These are phyloP conservation scores for Trichosporon faecale DNA, from an alignment of 1,284 basidiomycete genomes.

Conservation along the genomic window DNA sequence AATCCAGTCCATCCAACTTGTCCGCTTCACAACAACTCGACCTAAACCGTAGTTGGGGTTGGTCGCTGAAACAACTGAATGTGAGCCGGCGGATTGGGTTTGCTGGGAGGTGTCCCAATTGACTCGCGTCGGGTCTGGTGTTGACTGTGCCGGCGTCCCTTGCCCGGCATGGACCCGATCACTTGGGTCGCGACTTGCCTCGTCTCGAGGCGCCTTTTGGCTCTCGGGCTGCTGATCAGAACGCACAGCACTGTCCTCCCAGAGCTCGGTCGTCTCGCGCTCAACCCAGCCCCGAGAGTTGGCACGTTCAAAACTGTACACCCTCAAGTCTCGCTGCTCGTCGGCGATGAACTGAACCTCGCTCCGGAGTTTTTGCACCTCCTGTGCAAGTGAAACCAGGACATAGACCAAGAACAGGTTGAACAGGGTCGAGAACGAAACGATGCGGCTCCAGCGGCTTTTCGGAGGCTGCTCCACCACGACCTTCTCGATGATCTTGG, in stretches of 20 bases:
- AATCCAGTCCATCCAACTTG: constrained; percentile 15
- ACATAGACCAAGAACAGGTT: constrained; percentile 41
- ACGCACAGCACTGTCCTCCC: neutral
- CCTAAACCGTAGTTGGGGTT: constrained; percentile 13
- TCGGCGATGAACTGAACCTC: constrained; percentile 42
- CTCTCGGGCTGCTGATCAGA: neutral
- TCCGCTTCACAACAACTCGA: constrained; percentile 8
- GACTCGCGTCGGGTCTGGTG: neutral
- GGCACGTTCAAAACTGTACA: constrained; percentile 26
- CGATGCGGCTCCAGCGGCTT: constrained; percentile 14
- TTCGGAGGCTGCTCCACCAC: neutral
- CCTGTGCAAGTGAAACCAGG: constrained; percentile 35
- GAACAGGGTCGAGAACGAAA: constrained; percentile 33
- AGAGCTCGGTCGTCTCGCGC: neutral
- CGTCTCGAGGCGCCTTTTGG: neutral
- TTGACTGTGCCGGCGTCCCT: neutral
- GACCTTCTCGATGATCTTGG: neutral
- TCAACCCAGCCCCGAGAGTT: neutral
- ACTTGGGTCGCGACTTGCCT: neutral
- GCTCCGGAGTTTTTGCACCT: constrained; percentile 37
- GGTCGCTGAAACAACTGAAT: neutral
- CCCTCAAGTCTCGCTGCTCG: constrained; percentile 40
- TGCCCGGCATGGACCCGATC: neutral
- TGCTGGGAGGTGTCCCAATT: neutral
- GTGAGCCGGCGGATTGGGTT: neutral